Percentiles rank a stretch among this genome's conserved stretches.
Conservation (phyloP, 2,329 filamentous ascomycete genomes). For the Fonsecaea pedrosoi region DNA sequence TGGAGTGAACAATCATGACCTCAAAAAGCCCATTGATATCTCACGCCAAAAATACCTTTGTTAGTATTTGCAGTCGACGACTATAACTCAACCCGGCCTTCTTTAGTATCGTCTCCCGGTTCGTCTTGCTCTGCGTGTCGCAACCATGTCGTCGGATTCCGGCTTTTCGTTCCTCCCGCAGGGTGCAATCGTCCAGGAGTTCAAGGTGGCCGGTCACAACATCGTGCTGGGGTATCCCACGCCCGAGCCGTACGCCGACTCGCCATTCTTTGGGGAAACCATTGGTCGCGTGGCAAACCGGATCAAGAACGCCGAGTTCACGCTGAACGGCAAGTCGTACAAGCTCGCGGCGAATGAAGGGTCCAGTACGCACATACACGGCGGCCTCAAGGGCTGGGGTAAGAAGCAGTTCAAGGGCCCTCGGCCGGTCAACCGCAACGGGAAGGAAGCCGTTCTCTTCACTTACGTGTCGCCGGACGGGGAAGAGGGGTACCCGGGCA, state of each 20-base stretch:
- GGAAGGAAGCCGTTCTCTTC: conserved; percentile 72
- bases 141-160: conserved; percentile 44
- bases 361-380: conserved; percentile 77
- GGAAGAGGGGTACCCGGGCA: conserved; percentile 89
- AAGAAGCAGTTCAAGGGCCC: conserved; percentile 80
- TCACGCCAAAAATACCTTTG: neutral
- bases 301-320: conserved; percentile 73
- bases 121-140: neutral
- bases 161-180: conserved; percentile 55
- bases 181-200: conserved; percentile 66
- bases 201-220: conserved; percentile 78
- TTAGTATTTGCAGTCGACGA: neutral
- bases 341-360: conserved; percentile 77
- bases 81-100: neutral
- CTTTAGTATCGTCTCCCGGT: neutral
- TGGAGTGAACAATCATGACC: conserved; percentile 15
- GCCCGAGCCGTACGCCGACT: conserved; percentile 77
- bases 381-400: conserved; percentile 78
- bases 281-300: conserved; percentile 87
- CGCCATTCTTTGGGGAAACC: conserved; percentile 86
- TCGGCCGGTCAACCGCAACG: conserved; percentile 60
- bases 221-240: conserved; percentile 87
- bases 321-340: conserved; percentile 75
- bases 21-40: neutral
- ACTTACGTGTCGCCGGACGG: conserved; percentile 69